Percentiles rank a stretch among this genome's conserved stretches.
Conservation (phyloP, 192 early-diverging fungal species). For the Rhizophagus prolifer region DNA sequence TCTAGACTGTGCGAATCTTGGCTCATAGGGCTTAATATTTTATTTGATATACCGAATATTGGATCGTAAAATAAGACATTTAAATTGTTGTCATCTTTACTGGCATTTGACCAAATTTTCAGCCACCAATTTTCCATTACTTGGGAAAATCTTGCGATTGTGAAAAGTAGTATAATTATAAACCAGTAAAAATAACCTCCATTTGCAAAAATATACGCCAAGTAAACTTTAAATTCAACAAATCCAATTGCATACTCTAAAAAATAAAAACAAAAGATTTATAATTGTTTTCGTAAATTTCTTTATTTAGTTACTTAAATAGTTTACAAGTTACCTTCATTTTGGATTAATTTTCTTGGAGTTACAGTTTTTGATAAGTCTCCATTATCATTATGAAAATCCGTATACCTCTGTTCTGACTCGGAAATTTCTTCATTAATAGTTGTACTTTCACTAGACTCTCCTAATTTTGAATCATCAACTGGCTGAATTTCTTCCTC, state of each 20-base stretch:
- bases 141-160: slow-evolving; percentile 36
- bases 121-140: slow-evolving; percentile 41
- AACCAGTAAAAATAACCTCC: slow-evolving; percentile 66
- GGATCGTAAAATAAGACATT: too few species aligned
- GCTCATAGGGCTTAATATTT: too few species aligned
- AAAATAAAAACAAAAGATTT: neutral
- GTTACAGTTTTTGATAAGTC: slow-evolving; percentile 55
- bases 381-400: slow-evolving; percentile 54
- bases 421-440: slow-evolving; percentile 42
- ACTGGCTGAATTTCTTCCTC: too few species aligned
- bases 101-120: slow-evolving; percentile 4
- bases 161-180: slow-evolving; percentile 45
- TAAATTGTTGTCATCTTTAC: neutral
- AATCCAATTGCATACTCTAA: slow-evolving; percentile 72
- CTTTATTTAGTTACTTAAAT: neutral
- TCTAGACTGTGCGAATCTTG: neutral
- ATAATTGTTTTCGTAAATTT: neutral
- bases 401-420: too few species aligned
- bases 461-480: too few species aligned
- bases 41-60: neutral
- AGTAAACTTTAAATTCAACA: slow-evolving; percentile 74
- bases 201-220: slow-evolving; percentile 70
- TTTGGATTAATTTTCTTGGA: slow-evolving; percentile 32
- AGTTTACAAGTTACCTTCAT: slow-evolving; percentile 29
- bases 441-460: slow-evolving; percentile 19